Conservation (phyloP, 225 moss, liverwort and hornwort genomes). For the Polytrichum formosum region DNA sequence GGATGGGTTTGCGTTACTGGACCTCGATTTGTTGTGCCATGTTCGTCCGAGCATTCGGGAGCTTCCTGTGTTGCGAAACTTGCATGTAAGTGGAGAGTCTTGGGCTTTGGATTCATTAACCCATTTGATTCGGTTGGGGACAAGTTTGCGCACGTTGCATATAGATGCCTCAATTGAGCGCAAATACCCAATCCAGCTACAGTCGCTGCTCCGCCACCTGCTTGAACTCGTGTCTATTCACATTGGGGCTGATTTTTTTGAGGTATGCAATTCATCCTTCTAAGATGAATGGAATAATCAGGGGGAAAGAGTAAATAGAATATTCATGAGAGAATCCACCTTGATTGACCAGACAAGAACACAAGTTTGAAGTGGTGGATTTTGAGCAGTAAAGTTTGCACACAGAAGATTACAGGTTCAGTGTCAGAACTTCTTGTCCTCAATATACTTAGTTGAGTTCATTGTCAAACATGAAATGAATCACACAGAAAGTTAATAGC, state of each 20-base stretch:
- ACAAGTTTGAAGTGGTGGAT: no score
- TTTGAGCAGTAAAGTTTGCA: no score
- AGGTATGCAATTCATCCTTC: conserved; percentile 25
- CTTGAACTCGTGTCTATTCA: conserved; percentile 57
- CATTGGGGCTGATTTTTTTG: conserved; percentile 57
- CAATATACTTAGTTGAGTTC: no score
- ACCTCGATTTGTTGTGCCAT: conserved; percentile 54
- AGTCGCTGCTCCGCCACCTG: conserved; percentile 51
- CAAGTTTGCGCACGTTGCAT: conserved; percentile 47
- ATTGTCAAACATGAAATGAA: no score
- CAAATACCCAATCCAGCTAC: conserved; percentile 58
- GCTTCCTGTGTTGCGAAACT: conserved; percentile 33
- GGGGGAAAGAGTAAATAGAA: no score
- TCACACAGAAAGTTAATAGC: no score
- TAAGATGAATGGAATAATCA: no score
- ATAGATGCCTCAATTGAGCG: conserved; percentile 51
- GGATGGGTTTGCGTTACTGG: conserved; percentile 44
- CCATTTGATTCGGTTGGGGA: conserved; percentile 52
- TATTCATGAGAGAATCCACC: no score
- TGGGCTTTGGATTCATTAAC: conserved; percentile 62
- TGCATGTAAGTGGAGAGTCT: conserved; percentile 53
- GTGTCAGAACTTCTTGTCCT: no score
- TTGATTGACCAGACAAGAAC: no score
- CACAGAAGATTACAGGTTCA: no score
- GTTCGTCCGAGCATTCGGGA: conserved; percentile 55